These are phyloP conservation scores for Ascoidea rubescens DNA, from an alignment of 805 yeast genomes.

Conservation along the genomic window DNA sequence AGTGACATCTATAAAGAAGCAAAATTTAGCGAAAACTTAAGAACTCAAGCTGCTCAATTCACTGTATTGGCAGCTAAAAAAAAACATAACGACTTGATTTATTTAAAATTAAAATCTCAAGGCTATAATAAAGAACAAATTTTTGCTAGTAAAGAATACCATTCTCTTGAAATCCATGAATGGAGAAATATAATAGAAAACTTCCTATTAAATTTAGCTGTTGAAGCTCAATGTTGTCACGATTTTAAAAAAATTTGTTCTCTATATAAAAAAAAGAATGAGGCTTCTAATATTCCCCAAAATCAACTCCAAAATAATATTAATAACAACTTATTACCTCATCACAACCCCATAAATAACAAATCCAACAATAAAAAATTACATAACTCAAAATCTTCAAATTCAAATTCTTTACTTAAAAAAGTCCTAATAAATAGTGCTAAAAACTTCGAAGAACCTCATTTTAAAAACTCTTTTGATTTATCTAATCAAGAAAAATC, in stretches of 20 bases:
- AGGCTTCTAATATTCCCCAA: constrained; percentile 11
- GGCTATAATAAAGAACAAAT: neutral
- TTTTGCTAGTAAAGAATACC: too few species aligned
- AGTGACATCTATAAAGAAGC: constrained; percentile 59
- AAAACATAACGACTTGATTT: constrained; percentile 23
- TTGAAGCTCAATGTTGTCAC: constrained; percentile 55
- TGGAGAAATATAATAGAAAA: constrained; percentile 70
- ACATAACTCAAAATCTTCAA: neutral
- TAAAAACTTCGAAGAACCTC: constrained; percentile 8
- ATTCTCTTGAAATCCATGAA: constrained; percentile 33
- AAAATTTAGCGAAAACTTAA: constrained; percentile 37
- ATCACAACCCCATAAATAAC: neutral
- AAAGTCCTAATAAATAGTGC: constrained; percentile 19
- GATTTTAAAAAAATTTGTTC: constrained; percentile 45
- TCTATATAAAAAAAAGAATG: constrained; percentile 28
- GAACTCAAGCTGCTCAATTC: constrained; percentile 44
- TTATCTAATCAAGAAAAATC: constrained; percentile 44
- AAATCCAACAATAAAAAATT: neutral
- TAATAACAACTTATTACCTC: constrained; percentile 6
- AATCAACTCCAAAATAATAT: constrained; percentile 2
- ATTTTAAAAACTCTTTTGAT: constrained; percentile 8
- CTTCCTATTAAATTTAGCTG: constrained; percentile 47
- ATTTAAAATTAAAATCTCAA: neutral
- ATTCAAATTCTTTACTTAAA: constrained; percentile 14
- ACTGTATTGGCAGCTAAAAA: constrained; percentile 44